Evolutionary conservation across 768 basidiomycete genomes (phyloP), one percentile per base, ranked within the genome.

Genomic region (Suillus luteus): DNA sequence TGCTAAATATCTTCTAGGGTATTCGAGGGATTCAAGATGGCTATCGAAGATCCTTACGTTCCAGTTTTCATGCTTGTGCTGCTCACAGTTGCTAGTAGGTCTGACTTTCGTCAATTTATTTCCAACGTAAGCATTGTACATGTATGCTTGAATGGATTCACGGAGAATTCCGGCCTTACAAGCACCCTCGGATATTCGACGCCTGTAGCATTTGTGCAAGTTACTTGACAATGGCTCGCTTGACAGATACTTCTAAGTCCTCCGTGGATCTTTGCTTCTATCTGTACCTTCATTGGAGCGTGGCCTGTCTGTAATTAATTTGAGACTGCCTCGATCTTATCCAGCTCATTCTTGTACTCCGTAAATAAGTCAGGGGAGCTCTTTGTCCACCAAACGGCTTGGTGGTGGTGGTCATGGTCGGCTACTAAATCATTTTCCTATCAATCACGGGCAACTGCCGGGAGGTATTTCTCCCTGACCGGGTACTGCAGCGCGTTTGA

Each of bases 101-200:
- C 71, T 87, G 65, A 85, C 85, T 61, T 89, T 88, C 67, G 79
- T 85, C 44, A 82, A 85, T 66, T 89, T 88, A 76, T 89, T 83
- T 73, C 81, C 81, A 22, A 81, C 82, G 80, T 81, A 59, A 62
- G 78, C 71, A 14, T 41, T 37, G 37, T 37, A 37, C 19, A 24
- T 27, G 10, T 31, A 1, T 44, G 1, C 2, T 12, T 27, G 15
- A 22, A 24, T 33, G 31, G 4, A 49, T 11, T 48, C 4, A 59
- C 2, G 31, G 3, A 44, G 0, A 6, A 59, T 40, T 24, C 22
- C 40, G 87, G 87, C 1, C 76, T 88, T 35, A 84, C 87, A 5
- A 77, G 80, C 19, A 89, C 87, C 1, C 81, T 89, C 12, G 87
- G 87, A 5, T 89, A 85, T 73, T 78, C 76, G 10, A 88, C 86